Evolutionary conservation across 306 rosid species (phyloP).

Genomic region (Prunus salicina): DNA sequence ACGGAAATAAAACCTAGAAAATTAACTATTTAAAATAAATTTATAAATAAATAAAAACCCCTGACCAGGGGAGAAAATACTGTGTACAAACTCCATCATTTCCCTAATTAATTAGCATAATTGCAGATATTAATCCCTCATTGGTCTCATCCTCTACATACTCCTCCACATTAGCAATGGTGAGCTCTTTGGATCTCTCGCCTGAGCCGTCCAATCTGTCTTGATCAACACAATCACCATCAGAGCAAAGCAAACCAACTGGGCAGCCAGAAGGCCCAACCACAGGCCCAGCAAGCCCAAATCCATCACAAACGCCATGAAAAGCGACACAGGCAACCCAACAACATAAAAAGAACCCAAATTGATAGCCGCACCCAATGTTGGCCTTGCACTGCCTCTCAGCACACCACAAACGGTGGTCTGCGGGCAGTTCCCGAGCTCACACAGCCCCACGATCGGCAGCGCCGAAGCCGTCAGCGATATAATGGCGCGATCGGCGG

Average conservation of each 20-base stretch:
- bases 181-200: slow-evolving; percentile 7
- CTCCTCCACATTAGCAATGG: background rate
- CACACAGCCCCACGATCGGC: slow-evolving; percentile 44
- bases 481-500: slow-evolving; percentile 17
- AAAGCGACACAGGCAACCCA: background rate
- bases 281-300: background rate
- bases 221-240: background rate
- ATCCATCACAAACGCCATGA: background rate
- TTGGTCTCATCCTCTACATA: background rate
- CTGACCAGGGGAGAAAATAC: too few relatives aligned
- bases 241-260: background rate
- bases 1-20: too few relatives aligned
- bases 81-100: background rate
- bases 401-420: slow-evolving; percentile 44
- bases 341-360: background rate
- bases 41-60: too few relatives aligned
- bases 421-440: slow-evolving; percentile 46
- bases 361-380: slow-evolving; percentile 1
- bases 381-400: slow-evolving; percentile 37
- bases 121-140: background rate
- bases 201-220: background rate
- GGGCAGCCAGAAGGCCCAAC: background rate
- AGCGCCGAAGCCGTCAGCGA: slow-evolving; percentile 10
- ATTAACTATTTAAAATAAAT: too few relatives aligned
- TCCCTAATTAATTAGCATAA: background rate